Conservation (phyloP, 2,329 filamentous ascomycete genomes). For the Pseudocercospora pini-densiflorae region DNA sequence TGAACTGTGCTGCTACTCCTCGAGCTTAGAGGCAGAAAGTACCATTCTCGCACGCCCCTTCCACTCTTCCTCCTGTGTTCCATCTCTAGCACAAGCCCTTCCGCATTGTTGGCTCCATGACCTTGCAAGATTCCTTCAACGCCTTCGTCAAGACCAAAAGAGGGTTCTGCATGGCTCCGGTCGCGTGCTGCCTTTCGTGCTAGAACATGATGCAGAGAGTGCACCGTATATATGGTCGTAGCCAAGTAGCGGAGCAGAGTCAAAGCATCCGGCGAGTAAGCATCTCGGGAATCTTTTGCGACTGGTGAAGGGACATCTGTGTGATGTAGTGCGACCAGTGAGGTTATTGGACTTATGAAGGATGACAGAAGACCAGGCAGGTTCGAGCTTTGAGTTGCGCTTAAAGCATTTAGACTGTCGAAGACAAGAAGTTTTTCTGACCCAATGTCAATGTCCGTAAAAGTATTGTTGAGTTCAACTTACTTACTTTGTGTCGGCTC, state of each 20-base stretch:
- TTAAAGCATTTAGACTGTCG: conserved; percentile 76
- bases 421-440: conserved; percentile 76
- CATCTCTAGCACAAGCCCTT: conserved; percentile 76
- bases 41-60: conserved; percentile 73
- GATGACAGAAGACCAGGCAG: conserved; percentile 72
- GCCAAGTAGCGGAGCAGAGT: conserved; percentile 80
- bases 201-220: conserved; percentile 75
- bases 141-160: conserved; percentile 77
- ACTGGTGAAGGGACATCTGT: conserved; percentile 69
- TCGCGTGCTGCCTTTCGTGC: conserved; percentile 75
- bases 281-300: conserved; percentile 38
- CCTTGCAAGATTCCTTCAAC: conserved; percentile 79
- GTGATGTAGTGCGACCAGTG: conserved; percentile 82
- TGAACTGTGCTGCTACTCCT: conserved; percentile 29
- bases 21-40: conserved; percentile 53
- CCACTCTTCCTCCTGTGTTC: conserved; percentile 86
- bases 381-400: conserved; percentile 58
- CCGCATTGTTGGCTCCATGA: conserved; percentile 56
- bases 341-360: conserved; percentile 68
- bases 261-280: conserved; percentile 70
- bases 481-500: conserved; percentile 30
- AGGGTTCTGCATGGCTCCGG: conserved; percentile 73
- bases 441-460: neutral
- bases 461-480: too few species aligned
- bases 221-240: conserved; percentile 79